Conservation (phyloP, 805 yeast genomes). For the Saccharomyces kudriavzevii region DNA sequence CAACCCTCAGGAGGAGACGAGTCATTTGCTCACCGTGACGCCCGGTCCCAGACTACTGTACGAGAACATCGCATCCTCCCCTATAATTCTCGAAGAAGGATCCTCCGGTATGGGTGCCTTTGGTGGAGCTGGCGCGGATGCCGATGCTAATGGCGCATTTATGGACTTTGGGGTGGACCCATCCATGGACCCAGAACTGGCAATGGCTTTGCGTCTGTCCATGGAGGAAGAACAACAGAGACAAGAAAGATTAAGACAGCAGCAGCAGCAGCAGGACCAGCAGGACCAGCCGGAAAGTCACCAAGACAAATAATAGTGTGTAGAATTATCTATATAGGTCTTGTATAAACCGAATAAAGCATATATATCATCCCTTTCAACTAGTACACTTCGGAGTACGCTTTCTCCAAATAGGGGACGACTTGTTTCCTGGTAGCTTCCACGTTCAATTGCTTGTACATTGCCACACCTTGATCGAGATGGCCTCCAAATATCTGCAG, state of each 20-base stretch:
- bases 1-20: conserved; percentile 52
- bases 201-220: conserved; percentile 88
- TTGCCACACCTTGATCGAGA: not conserved
- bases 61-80: conserved; percentile 70
- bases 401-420: conserved; percentile 47
- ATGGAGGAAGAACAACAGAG: conserved; percentile 90
- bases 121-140: conserved; percentile 34
- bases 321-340: not conserved
- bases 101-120: conserved; percentile 36
- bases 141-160: conserved; percentile 37
- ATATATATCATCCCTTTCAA: not conserved
- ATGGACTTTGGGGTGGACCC: conserved; percentile 76
- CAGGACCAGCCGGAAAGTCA: conserved; percentile 2
- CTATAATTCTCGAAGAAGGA: conserved; percentile 64
- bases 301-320: not conserved
- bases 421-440: conserved; percentile 79
- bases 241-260: conserved; percentile 63
- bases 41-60: conserved; percentile 82
- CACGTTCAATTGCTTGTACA: conserved; percentile 43
- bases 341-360: not conserved
- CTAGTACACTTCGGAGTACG: conserved; percentile 3
- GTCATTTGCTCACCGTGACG: conserved; percentile 77
- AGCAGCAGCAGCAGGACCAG: conserved; percentile 14
- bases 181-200: conserved; percentile 92
- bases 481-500: not conserved